Base-by-base conservation (phyloP, 352 stramenopile genomes). In the Plasmopara halstedii region DNA sequence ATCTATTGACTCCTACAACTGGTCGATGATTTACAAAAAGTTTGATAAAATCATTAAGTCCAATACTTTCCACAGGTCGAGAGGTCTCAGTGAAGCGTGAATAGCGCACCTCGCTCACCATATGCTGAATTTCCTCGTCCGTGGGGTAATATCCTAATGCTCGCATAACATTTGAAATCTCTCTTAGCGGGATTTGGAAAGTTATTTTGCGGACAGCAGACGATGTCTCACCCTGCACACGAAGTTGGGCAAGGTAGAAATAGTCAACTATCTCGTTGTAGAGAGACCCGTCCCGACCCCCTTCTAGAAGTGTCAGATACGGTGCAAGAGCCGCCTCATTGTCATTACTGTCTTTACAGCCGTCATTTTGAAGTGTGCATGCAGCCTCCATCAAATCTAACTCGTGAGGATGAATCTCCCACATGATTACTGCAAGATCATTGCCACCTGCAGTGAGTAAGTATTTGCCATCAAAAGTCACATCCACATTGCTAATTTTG, bases 221-320 rank as follows among this genome's bases (percentile, higher is more conserved):
- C 8, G 83, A 77, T 48, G 89, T 76, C 44, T 97, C 91, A 17
- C 91, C 90, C 41, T 96, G 86, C 26, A 88, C 71, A 14, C 91
- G 80, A 13, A 98, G 70, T 56, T 97, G 85, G 2, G 81, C 81
- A 46, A 96, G 89, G 59, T 96, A 97, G 58, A 97, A 97, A 63
- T 96, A 98, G 54, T 98, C 88, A 23, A 97, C 79, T 11, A 97
- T 88, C 31, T 98, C 86, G 38, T 95, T 59, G 61, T 89, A 93
- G 43, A 97, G 85, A 19, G 66, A 71, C 0, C 89, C 88, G 5
- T 85, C 63, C 2, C 51, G 47, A 14, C 83, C 88, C 34, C 87
- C 88, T 62, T 96, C 86, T 4, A 97, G 64, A 15, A 96, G 63
- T 18, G 82, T 65, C 35, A 95, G 49, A 47, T 84, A 97, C 8